phyloP scores from a whole-genome alignment of 495 filamentous ascomycete genomes.

The Xylona heveae region DNA sequence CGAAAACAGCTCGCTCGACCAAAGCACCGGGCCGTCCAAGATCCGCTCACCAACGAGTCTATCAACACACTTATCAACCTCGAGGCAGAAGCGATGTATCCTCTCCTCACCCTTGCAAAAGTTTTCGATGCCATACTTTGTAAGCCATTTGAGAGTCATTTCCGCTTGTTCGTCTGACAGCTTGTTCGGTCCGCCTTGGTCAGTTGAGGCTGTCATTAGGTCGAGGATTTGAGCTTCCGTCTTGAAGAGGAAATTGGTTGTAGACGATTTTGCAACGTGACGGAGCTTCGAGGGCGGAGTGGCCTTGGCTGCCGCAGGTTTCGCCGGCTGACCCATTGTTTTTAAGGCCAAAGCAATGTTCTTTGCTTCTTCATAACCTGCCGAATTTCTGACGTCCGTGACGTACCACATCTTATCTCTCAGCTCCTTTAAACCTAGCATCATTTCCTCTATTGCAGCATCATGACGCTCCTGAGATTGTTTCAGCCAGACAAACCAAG shows the following conservation, averaged over 20 bases:
- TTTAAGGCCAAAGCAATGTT: conserved; percentile 75
- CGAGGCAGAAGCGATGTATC: conserved; percentile 84
- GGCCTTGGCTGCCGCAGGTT: conserved; percentile 32
- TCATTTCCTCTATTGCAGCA: conserved; percentile 41
- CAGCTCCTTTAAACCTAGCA: conserved; percentile 40
- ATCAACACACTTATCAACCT: conserved; percentile 69
- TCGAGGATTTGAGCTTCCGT: conserved; percentile 78
- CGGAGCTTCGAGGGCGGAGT: conserved; percentile 19
- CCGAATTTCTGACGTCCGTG: conserved; percentile 85
- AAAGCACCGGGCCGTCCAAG: conserved; percentile 70
- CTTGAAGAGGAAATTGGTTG: conserved; percentile 52
- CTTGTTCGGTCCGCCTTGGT: conserved; percentile 82
- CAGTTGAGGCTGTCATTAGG: conserved; percentile 58
- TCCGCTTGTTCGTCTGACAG: conserved; percentile 90
- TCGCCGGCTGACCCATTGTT: conserved; percentile 46
- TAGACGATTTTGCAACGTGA: conserved; percentile 27
- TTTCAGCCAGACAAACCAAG: conserved; percentile 55
- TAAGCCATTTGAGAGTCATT: conserved; percentile 66
- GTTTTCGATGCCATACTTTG: conserved; percentile 65
- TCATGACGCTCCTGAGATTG: conserved; percentile 52
- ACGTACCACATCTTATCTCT: conserved; percentile 99
- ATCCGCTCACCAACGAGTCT: conserved; percentile 76
- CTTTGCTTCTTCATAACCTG: conserved; percentile 69
- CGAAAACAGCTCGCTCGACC: conserved; percentile 77
- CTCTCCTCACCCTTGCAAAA: conserved; percentile 91